phyloP scores from a whole-genome alignment of 306 rosid species.

The Sicyos edulis region DNA sequence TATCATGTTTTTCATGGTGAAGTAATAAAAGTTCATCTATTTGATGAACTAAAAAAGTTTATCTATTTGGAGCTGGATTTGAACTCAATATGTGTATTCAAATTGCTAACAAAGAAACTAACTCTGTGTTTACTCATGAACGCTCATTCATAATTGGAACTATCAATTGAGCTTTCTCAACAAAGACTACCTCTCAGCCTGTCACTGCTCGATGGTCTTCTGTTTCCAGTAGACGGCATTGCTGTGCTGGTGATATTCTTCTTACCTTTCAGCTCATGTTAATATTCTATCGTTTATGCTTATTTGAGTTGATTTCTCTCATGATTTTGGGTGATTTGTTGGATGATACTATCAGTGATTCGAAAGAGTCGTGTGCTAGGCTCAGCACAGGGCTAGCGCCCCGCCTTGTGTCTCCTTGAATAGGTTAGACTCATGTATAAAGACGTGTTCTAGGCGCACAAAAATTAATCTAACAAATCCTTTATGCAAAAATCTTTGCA shows the following conservation, averaged over 20 bases:
- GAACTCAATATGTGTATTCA: background rate
- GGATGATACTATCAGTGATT: background rate
- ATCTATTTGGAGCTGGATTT: background rate
- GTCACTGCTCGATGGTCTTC: background rate
- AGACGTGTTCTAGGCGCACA: no score
- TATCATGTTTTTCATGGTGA: background rate
- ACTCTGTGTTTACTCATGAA: background rate
- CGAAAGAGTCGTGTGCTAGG: no score
- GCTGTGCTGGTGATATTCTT: slow-evolving; percentile 2
- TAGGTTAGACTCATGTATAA: no score
- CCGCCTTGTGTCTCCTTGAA: no score
- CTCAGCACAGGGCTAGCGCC: no score
- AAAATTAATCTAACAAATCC: no score
- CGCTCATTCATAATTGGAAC: background rate
- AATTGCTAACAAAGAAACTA: background rate
- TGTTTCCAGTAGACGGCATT: background rate
- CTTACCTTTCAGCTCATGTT: slow-evolving; percentile 1
- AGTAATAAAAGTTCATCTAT: background rate
- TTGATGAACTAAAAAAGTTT: background rate
- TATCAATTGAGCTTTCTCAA: background rate
- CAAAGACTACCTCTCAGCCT: background rate
- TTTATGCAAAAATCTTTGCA: no score
- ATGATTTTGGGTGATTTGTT: slow-evolving; percentile 7
- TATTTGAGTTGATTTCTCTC: background rate
- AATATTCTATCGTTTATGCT: background rate